phyloP scores from a whole-genome alignment of 1,284 basidiomycete species.

The Grifola frondosa region DNA sequence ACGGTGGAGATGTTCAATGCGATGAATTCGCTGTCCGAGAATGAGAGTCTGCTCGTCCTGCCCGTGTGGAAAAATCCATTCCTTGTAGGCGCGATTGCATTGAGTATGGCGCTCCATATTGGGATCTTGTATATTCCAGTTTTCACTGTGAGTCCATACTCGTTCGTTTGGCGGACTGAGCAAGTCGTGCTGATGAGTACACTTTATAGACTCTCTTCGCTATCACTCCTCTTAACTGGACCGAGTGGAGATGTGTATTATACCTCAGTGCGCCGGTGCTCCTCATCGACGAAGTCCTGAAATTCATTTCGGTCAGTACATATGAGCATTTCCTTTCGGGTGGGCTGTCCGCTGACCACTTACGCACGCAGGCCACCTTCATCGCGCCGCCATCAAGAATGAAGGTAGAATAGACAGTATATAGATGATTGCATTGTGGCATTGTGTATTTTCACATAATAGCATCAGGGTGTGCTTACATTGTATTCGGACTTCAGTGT shows the following conservation, averaged over 20 bases:
- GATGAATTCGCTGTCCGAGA: conserved; percentile 98
- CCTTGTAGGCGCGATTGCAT: conserved; percentile 82
- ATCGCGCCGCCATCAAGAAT: conserved; percentile 47
- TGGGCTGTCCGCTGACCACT: not conserved
- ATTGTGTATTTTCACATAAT: not conserved
- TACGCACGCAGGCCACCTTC: conserved; percentile 37
- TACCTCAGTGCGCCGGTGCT: conserved; percentile 88
- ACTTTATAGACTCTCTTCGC: conserved; percentile 75
- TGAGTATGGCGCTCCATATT: conserved; percentile 92
- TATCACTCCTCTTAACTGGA: conserved; percentile 88
- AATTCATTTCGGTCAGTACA: conserved; percentile 72
- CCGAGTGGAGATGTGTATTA: conserved; percentile 95
- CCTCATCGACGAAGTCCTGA: conserved; percentile 88
- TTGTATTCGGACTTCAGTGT: no score
- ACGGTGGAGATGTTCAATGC: conserved; percentile 99
- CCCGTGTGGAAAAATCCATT: conserved; percentile 94
- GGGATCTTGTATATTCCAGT: conserved; percentile 95
- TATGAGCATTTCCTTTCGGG: not conserved
- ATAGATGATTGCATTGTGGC: not conserved
- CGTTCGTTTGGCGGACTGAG: not conserved
- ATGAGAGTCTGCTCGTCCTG: conserved; percentile 86
- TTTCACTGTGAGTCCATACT: conserved; percentile 71
- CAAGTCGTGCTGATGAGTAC: not conserved
- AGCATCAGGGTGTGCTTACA: no score
- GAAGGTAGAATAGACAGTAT: conserved; percentile 37